A percentile compares a stretch with the other conserved stretches of the same genome.
Evolutionary conservation across 75 land plant species (phyloP).

Genomic region (Picea sitchensis): DNA sequence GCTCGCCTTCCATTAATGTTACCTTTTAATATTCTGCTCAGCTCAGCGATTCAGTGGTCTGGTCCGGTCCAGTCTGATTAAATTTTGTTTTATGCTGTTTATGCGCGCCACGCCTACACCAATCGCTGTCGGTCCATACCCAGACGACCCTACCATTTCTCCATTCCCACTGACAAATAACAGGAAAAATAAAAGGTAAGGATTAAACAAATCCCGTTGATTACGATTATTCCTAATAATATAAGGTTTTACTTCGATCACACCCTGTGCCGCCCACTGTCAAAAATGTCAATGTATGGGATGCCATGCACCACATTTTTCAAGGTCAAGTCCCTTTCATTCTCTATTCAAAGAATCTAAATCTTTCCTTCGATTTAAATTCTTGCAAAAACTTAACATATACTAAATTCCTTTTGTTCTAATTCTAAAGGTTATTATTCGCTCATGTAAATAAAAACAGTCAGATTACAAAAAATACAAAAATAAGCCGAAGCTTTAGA

Average conservation of each 20-base stretch:
- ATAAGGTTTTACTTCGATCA: too few relatives aligned
- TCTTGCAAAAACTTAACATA: too few relatives aligned
- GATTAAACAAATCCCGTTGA: background rate
- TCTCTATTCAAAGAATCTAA: too few relatives aligned
- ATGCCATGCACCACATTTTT: background rate
- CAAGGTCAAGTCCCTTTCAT: background rate
- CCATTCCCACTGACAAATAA: slow-evolving; percentile 5
- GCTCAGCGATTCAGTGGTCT: too few relatives aligned
- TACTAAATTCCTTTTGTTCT: too few relatives aligned
- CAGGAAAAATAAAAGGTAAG: background rate
- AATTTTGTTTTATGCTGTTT: slow-evolving; percentile 1
- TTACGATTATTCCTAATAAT: background rate
- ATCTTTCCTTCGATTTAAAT: too few relatives aligned
- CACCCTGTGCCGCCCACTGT: background rate
- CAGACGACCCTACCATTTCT: slow-evolving; percentile 3
- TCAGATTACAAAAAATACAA: too few relatives aligned
- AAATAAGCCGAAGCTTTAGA: too few relatives aligned
- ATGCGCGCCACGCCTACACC: slow-evolving; percentile 10
- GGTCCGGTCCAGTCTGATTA: background rate
- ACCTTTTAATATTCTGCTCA: too few relatives aligned
- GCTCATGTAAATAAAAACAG: too few relatives aligned
- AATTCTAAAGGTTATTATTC: too few relatives aligned
- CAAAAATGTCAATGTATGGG: background rate
- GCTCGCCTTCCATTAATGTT: too few relatives aligned
- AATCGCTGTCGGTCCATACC: background rate